A percentile compares a stretch with the other conserved stretches of the same genome.
Evolutionary conservation across 2,329 filamentous ascomycete genomes (phyloP).

Genomic region (Corynespora cassiicola): DNA sequence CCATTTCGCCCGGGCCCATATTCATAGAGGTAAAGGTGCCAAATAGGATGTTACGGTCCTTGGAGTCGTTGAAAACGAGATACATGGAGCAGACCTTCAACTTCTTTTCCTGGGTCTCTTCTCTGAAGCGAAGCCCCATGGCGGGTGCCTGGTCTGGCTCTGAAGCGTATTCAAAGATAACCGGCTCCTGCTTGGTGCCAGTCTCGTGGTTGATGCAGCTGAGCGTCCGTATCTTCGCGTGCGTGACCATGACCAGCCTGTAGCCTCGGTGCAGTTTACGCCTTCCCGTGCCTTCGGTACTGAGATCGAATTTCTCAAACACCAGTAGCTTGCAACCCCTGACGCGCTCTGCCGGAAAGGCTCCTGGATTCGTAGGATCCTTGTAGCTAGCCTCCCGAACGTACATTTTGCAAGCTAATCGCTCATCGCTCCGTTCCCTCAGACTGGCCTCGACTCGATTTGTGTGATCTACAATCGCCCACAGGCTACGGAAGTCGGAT

Average conservation of each 20-base stretch:
- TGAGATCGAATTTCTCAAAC: constrained; percentile 73
- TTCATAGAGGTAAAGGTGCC: constrained; percentile 75
- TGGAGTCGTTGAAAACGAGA: constrained; percentile 76
- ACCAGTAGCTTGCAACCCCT: constrained; percentile 74
- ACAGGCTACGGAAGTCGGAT: constrained; percentile 78
- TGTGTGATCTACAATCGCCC: constrained; percentile 86
- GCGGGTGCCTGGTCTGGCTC: constrained; percentile 70
- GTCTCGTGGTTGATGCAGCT: constrained; percentile 78
- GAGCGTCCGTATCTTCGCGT: constrained; percentile 76
- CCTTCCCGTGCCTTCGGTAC: constrained; percentile 74
- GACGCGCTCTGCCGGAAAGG: constrained; percentile 78
- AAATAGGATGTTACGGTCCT: constrained; percentile 74
- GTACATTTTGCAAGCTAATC: constrained; percentile 70
- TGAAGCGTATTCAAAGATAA: constrained; percentile 74
- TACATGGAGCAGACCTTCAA: constrained; percentile 68
- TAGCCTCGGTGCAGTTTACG: constrained; percentile 80
- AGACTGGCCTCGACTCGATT: constrained; percentile 76
- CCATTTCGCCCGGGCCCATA: constrained; percentile 70
- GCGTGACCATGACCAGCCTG: constrained; percentile 78
- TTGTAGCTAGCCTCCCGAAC: constrained; percentile 82
- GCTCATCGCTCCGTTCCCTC: constrained; percentile 72
- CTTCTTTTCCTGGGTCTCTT: constrained; percentile 56
- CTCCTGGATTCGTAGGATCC: constrained; percentile 72
- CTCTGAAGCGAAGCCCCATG: constrained; percentile 73
- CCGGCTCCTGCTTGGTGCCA: constrained; percentile 64